phyloP scores from a whole-genome alignment of 2,329 filamentous ascomycete species.

The Grosmannia penicillata region DNA sequence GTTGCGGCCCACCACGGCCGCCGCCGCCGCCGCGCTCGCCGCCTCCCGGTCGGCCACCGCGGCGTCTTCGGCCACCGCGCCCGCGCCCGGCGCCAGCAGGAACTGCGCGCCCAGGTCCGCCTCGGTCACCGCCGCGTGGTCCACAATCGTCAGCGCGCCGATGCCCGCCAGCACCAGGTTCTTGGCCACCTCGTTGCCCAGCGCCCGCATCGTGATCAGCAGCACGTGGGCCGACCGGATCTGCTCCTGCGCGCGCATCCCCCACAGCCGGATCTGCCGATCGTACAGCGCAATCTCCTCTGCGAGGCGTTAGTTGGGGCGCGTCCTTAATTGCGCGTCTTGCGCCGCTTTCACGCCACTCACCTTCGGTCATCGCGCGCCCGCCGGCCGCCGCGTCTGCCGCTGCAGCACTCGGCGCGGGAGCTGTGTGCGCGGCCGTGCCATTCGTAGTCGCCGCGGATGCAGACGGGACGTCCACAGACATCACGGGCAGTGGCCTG shows the following conservation, averaged over 20 bases:
- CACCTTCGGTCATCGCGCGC: not conserved
- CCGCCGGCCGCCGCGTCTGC: no score
- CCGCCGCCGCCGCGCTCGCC: conserved; percentile 62
- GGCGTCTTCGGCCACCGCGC: not conserved
- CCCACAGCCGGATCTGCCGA: conserved; percentile 93
- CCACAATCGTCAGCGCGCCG: conserved; percentile 75
- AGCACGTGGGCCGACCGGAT: conserved; percentile 83
- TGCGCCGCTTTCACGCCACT: no score
- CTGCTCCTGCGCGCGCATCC: conserved; percentile 84
- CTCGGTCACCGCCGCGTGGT: conserved; percentile 60
- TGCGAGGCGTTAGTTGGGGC: no score
- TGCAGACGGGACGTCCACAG: no score
- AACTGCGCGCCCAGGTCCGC: conserved; percentile 73
- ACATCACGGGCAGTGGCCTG: no score
- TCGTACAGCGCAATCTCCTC: conserved; percentile 97
- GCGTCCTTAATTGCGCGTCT: no score
- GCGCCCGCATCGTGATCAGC: conserved; percentile 71
- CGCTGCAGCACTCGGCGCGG: no score
- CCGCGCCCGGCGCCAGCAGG: conserved; percentile 41
- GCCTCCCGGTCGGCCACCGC: conserved; percentile 62
- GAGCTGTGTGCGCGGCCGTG: no score
- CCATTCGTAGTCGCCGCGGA: no score
- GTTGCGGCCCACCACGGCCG: conserved; percentile 62
- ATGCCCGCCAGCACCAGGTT: conserved; percentile 92
- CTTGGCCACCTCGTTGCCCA: conserved; percentile 92